Evolutionary conservation across 306 rosid species (phyloP).

Genomic region (Cicer cuneatum): DNA sequence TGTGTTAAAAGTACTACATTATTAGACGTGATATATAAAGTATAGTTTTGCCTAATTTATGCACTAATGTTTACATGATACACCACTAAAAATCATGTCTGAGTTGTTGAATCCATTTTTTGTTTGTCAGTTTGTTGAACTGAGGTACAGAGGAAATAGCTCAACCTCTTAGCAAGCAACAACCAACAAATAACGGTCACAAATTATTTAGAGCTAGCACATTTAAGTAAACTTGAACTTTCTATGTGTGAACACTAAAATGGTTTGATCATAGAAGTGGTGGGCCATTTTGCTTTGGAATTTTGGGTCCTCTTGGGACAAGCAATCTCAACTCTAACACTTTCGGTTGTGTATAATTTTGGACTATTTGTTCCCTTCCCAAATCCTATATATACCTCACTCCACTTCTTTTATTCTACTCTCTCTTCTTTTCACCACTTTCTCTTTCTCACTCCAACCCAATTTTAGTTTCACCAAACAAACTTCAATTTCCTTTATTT

Average conservation of each 20-base stretch:
- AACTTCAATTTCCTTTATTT: slow-evolving; percentile 9
- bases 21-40: no score
- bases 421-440: slow-evolving; percentile 25
- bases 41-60: no score
- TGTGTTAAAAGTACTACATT: no score
- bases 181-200: slow-evolving; percentile 42
- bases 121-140: no score
- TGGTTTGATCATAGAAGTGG: slow-evolving; percentile 37
- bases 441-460: slow-evolving; percentile 9
- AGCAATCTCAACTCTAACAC: slow-evolving; percentile 64
- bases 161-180: neutral
- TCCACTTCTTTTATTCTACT: slow-evolving; percentile 50
- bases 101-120: no score
- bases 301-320: slow-evolving; percentile 71
- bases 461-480: no score
- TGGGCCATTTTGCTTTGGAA: slow-evolving; percentile 69
- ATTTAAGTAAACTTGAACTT: slow-evolving; percentile 44
- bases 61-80: no score
- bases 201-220: slow-evolving; percentile 23
- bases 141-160: neutral
- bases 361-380: slow-evolving; percentile 55
- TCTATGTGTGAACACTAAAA: slow-evolving; percentile 64
- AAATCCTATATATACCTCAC: slow-evolving; percentile 50
- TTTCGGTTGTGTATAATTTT: slow-evolving; percentile 71
- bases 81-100: no score